These are phyloP conservation scores for Rhizodiscina lignyota DNA, from an alignment of 495 filamentous ascomycete species.

Conservation along the genomic window DNA sequence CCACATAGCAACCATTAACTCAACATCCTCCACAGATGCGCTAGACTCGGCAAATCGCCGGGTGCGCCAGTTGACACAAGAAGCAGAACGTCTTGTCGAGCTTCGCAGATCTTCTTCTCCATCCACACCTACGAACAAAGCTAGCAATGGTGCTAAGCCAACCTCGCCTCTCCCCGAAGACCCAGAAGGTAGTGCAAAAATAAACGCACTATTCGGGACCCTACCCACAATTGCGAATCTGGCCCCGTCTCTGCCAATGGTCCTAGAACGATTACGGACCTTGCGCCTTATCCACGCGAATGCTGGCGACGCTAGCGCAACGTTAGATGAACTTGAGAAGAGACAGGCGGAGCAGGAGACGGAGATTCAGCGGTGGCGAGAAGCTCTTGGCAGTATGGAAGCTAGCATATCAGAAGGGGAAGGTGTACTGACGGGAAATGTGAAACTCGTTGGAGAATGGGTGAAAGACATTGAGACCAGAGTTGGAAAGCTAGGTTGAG, in stretches of 20 bases:
- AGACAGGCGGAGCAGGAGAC: conserved; percentile 65
- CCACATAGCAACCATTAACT: conserved; percentile 46
- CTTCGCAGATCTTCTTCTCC: too few relatives aligned
- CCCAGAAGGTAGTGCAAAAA: conserved; percentile 61
- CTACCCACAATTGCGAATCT: conserved; percentile 80
- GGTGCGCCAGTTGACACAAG: conserved; percentile 56
- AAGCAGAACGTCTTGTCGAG: conserved; percentile 63
- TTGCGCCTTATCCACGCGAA: conserved; percentile 73
- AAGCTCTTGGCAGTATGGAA: conserved; percentile 67
- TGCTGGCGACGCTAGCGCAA: conserved; percentile 71
- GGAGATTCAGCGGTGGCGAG: conserved; percentile 76
- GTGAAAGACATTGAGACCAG: conserved; percentile 72
- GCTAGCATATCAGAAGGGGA: conserved; percentile 50
- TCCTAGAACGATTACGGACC: conserved; percentile 73
- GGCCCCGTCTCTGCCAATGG: conserved; percentile 64
- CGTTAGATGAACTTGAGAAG: conserved; percentile 56
- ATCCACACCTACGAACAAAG: conserved; percentile 23
- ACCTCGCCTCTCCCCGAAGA: conserved; percentile 11
- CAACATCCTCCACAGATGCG: conserved; percentile 44
- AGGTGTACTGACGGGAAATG: conserved; percentile 54
- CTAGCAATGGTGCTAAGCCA: neutral
- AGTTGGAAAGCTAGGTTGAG: conserved; percentile 28
- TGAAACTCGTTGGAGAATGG: conserved; percentile 70
- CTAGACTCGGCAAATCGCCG: conserved; percentile 61
- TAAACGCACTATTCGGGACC: conserved; percentile 82